phyloP scores from a whole-genome alignment of 140 eudicot genomes.

The Senecio squalidus region DNA sequence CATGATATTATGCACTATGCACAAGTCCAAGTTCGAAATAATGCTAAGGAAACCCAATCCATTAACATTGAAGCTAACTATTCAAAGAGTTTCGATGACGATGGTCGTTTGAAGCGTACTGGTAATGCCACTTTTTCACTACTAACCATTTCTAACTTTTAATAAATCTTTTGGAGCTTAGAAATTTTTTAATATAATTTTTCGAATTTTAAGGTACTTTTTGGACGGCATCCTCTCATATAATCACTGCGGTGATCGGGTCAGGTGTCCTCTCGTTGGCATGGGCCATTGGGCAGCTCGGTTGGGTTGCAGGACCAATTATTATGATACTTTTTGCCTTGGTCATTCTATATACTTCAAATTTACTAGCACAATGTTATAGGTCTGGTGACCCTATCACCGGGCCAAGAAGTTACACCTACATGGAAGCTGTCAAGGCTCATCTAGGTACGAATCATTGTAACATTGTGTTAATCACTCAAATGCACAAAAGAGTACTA shows the following conservation, averaged over 20 bases:
- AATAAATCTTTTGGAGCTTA: background rate
- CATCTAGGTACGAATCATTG: conserved; percentile 35
- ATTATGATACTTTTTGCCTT: conserved; percentile 43
- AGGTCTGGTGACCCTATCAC: conserved; percentile 54
- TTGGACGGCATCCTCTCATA: conserved; percentile 57
- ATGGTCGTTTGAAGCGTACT: conserved; percentile 59
- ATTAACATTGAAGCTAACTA: conserved; percentile 42
- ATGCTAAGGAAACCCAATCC: conserved; percentile 23
- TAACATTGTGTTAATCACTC: background rate
- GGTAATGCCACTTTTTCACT: conserved; percentile 25
- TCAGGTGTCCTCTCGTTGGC: conserved; percentile 64
- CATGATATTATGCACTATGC: conserved; percentile 46
- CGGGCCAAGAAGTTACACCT: conserved; percentile 54
- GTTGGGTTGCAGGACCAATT: conserved; percentile 58
- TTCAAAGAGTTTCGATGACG: conserved; percentile 61
- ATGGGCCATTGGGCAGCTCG: conserved; percentile 69
- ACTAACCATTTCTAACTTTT: background rate
- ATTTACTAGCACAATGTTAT: conserved; percentile 52
- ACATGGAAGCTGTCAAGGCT: conserved; percentile 68
- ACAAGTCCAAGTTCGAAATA: conserved; percentile 42
- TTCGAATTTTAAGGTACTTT: conserved; percentile 36
- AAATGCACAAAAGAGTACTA: background rate
- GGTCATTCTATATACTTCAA: conserved; percentile 53
- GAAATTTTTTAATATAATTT: background rate
- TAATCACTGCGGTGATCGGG: conserved; percentile 64